These are phyloP conservation scores for Limnomonas spitsbergensis DNA, from an alignment of 139 green algal genomes.

Conservation along the genomic window DNA sequence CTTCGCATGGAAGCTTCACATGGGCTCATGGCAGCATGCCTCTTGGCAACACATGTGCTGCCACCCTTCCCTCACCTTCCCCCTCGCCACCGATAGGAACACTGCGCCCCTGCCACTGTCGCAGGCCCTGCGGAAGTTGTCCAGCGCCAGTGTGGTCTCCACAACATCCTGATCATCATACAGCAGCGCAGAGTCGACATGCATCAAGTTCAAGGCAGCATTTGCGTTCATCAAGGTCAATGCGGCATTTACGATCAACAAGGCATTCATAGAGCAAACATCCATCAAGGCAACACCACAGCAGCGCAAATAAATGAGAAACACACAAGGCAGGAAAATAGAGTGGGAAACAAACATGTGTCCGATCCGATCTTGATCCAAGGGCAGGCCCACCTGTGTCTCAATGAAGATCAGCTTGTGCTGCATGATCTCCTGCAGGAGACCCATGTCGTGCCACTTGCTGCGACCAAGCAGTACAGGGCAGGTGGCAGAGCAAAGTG, in stretches of 20 bases:
- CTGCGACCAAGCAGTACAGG: conserved; percentile 22
- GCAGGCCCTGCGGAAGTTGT: conserved; percentile 96
- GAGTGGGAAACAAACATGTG: too few species aligned
- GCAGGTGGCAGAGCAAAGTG: neutral
- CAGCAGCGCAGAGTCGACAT: too few species aligned
- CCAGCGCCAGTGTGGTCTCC: conserved; percentile 95
- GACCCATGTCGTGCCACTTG: conserved; percentile 91
- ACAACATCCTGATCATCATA: conserved; percentile 90
- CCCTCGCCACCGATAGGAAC: conserved; percentile 89
- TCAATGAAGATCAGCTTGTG: conserved; percentile 99
- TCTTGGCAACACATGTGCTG: too few species aligned
- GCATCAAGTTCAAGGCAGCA: conserved; percentile 56
- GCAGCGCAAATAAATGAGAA: too few species aligned
- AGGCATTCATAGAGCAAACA: too few species aligned
- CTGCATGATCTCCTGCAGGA: conserved; percentile 88
- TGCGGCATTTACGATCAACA: conserved; percentile 90
- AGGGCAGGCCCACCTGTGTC: conserved; percentile 77
- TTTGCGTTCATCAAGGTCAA: conserved; percentile 64
- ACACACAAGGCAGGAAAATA: too few species aligned
- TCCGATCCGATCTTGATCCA: too few species aligned
- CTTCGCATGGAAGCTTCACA: too few species aligned
- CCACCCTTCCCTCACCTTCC: conserved; percentile 71
- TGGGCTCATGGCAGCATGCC: too few species aligned
- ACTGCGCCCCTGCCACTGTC: conserved; percentile 92
- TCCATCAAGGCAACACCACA: too few species aligned